These are phyloP conservation scores for Pseudodiploospora longispora DNA, from an alignment of 2,329 filamentous ascomycete species.

Conservation along the genomic window DNA sequence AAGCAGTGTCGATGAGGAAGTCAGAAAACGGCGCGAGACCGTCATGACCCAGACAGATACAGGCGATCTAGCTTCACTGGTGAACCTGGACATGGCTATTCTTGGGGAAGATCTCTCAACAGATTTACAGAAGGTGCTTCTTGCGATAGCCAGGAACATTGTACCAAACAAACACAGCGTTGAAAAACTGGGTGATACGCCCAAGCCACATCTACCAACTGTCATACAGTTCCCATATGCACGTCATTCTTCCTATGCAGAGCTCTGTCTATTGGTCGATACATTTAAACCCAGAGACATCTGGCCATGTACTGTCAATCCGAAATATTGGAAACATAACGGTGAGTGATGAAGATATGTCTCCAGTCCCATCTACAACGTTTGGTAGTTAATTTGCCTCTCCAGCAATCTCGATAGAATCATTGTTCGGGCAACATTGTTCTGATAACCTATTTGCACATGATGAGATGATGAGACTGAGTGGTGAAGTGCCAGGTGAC, in stretches of 20 bases:
- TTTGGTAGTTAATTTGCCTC: background rate
- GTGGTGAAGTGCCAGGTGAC: too few relatives aligned
- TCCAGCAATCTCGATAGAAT: constrained; percentile 51
- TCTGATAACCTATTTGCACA: constrained; percentile 53
- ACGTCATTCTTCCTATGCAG: constrained; percentile 77
- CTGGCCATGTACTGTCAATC: constrained; percentile 71
- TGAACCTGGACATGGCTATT: constrained; percentile 16
- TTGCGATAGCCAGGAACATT: background rate
- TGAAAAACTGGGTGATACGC: background rate
- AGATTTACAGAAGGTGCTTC: background rate
- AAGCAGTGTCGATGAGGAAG: constrained; percentile 4
- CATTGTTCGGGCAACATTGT: constrained; percentile 65
- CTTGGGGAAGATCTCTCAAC: constrained; percentile 12
- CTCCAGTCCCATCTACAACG: background rate
- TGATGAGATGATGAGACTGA: constrained; percentile 49
- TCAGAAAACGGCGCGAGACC: constrained; percentile 1
- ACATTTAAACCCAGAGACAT: constrained; percentile 67
- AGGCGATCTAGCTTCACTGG: constrained; percentile 17
- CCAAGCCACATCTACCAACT: constrained; percentile 23
- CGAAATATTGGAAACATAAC: constrained; percentile 51
- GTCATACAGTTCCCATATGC: constrained; percentile 70
- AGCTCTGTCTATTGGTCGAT: constrained; percentile 63
- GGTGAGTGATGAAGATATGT: constrained; percentile 18
- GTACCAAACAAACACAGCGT: background rate
- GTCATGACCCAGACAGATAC: constrained; percentile 10